Percentiles rank a stretch among this genome's conserved stretches.
Conservation (phyloP, 192 early-diverging fungal genomes). For the Phlyctochytrium bullatum region DNA sequence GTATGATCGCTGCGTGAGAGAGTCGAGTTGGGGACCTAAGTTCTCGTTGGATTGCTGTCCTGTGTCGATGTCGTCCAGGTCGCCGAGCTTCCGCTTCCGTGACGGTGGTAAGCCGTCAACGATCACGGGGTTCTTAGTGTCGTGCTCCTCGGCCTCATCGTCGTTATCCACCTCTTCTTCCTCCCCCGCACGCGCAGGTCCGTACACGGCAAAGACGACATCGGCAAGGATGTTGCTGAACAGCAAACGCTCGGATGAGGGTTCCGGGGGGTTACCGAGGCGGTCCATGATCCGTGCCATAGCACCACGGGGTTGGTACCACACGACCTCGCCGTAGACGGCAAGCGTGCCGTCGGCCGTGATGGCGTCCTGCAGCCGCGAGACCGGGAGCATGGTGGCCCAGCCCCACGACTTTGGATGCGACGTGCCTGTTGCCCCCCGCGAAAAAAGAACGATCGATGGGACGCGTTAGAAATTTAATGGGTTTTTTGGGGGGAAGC, state of each 20-base stretch:
- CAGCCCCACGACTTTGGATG: slow-evolving; percentile 38
- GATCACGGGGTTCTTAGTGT: background rate
- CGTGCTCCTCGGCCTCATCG: slow-evolving; percentile 7
- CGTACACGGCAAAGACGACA: slow-evolving; percentile 24
- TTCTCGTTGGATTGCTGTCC: background rate
- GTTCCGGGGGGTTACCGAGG: slow-evolving; percentile 4
- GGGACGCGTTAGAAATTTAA: too few relatives aligned
- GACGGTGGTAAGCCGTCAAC: too few relatives aligned
- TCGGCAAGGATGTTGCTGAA: slow-evolving; percentile 28
- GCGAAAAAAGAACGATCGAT: too few relatives aligned
- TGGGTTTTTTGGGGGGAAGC: too few relatives aligned
- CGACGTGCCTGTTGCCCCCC: slow-evolving; percentile 12
- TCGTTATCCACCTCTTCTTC: background rate
- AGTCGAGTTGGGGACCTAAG: too few relatives aligned
- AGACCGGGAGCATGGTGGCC: slow-evolving; percentile 30
- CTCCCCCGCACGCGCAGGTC: background rate
- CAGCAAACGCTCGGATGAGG: slow-evolving; percentile 17
- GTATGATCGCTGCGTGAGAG: background rate
- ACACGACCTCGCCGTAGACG: slow-evolving; percentile 25
- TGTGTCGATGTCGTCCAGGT: background rate
- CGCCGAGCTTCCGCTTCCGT: background rate
- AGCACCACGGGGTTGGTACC: slow-evolving; percentile 27
- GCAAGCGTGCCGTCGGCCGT: slow-evolving; percentile 30
- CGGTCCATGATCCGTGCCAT: slow-evolving; percentile 25
- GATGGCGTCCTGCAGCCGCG: slow-evolving; percentile 19